Conservation (phyloP, 2,329 filamentous ascomycete genomes). For the Amauroascus niger region DNA sequence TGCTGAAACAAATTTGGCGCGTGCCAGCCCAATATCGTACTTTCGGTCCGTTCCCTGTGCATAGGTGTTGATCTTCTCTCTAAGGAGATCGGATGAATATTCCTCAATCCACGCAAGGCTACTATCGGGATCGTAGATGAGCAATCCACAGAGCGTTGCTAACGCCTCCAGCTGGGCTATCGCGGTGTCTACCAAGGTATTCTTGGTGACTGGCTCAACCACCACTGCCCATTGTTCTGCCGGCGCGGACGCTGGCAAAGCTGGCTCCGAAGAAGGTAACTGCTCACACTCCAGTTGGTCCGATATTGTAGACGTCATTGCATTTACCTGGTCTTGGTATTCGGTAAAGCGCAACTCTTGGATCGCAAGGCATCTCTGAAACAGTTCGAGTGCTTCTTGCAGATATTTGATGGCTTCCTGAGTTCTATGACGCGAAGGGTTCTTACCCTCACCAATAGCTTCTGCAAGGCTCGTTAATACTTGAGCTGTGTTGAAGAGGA, state of each 20-base stretch:
- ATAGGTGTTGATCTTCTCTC: conserved; percentile 47
- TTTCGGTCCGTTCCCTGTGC: conserved; percentile 38
- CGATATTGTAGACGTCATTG: conserved; percentile 25
- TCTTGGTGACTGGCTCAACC: conserved; percentile 56
- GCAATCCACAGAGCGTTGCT: conserved; percentile 44
- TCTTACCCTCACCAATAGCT: conserved; percentile 45
- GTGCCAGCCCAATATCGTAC: conserved; percentile 46
- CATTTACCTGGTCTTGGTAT: conserved; percentile 36
- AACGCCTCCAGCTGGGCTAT: conserved; percentile 52
- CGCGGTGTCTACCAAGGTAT: conserved; percentile 58
- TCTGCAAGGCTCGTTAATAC: conserved; percentile 59
- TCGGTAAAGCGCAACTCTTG: conserved; percentile 44
- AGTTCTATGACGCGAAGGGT: conserved; percentile 34
- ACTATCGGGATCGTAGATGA: conserved; percentile 34
- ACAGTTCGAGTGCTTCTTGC: conserved; percentile 52
- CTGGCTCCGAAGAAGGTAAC: conserved; percentile 15
- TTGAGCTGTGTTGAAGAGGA: conserved; percentile 62
- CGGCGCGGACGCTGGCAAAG: conserved; percentile 24
- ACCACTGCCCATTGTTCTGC: conserved; percentile 57
- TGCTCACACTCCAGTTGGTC: conserved; percentile 9
- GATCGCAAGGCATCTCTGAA: conserved; percentile 47
- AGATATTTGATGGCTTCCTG: conserved; percentile 44
- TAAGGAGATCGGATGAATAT: conserved; percentile 44
- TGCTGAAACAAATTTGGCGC: conserved; percentile 48
- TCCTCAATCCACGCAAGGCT: conserved; percentile 50